These are phyloP conservation scores for Mortierella sp. DNA, from an alignment of 371 early-diverging fungal genomes.

Conservation along the genomic window DNA sequence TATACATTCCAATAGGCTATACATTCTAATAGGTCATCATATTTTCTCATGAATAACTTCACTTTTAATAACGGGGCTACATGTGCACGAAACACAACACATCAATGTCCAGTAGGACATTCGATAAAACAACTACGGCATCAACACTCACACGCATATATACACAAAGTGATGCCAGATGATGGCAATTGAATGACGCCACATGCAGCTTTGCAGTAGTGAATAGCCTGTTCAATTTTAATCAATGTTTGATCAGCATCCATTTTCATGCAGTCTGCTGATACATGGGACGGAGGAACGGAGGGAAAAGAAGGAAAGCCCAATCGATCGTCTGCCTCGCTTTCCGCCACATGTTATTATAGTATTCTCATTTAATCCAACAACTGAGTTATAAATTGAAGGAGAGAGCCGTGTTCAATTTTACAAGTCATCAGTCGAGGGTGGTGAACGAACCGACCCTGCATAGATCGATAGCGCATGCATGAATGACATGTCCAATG, in stretches of 20 bases:
- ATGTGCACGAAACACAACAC: too few species aligned
- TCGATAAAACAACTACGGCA: background rate
- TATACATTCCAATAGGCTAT: too few species aligned
- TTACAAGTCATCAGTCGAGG: background rate
- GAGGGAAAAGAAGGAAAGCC: background rate
- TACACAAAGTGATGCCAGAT: constrained; percentile 17
- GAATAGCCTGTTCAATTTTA: background rate
- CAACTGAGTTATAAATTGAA: background rate
- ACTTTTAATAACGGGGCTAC: too few species aligned
- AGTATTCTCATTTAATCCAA: background rate
- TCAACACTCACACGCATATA: background rate
- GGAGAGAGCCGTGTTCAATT: background rate
- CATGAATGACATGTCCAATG: background rate
- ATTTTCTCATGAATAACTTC: too few species aligned
- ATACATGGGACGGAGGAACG: background rate
- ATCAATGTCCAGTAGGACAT: background rate
- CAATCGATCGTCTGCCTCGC: constrained; percentile 1
- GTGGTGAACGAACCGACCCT: background rate
- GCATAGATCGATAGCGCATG: constrained; percentile 11
- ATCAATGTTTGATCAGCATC: constrained; percentile 19
- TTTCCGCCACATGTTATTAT: too few species aligned
- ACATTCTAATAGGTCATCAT: background rate
- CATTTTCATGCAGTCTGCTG: background rate
- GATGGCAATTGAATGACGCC: constrained; percentile 1
- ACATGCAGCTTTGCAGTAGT: background rate